Conservation (phyloP, 2,329 filamentous ascomycete genomes). For the Xylariaceae sp. region DNA sequence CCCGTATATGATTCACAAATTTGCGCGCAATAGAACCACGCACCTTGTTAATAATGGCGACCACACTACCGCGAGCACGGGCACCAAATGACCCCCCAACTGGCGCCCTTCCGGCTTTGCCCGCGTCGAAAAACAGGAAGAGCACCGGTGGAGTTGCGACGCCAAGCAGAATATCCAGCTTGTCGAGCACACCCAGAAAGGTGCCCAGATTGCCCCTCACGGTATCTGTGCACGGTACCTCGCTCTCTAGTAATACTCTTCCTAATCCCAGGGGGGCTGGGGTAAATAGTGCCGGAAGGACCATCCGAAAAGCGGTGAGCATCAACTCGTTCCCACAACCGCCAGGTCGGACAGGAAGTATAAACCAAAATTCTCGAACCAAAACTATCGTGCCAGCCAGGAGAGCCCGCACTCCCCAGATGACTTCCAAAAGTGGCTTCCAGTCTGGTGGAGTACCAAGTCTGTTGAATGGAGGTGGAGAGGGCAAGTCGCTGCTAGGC, state of each 20-base stretch:
- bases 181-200: conserved; percentile 49
- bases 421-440: conserved; percentile 49
- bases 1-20: neutral
- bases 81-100: conserved; percentile 66
- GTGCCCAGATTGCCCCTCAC: conserved; percentile 56
- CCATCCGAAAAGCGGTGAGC: conserved; percentile 80
- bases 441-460: conserved; percentile 57
- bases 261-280: conserved; percentile 51
- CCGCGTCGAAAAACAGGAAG: conserved; percentile 66
- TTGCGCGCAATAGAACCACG: conserved; percentile 11
- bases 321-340: conserved; percentile 93
- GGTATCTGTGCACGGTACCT: conserved; percentile 42
- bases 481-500: conserved; percentile 65
- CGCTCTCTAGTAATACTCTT: conserved; percentile 46
- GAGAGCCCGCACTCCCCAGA: conserved; percentile 47
- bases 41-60: conserved; percentile 42
- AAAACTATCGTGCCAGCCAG: conserved; percentile 40
- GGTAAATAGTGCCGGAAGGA: conserved; percentile 57
- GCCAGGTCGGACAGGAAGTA: conserved; percentile 61
- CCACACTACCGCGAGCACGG: conserved; percentile 61
- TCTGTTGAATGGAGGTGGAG: conserved; percentile 70
- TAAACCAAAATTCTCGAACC: conserved; percentile 57
- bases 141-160: conserved; percentile 48
- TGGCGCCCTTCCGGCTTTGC: conserved; percentile 66
- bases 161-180: conserved; percentile 38